Evolutionary conservation across 345 rosid species (phyloP).

Genomic region (Aethionema arabicum): DNA sequence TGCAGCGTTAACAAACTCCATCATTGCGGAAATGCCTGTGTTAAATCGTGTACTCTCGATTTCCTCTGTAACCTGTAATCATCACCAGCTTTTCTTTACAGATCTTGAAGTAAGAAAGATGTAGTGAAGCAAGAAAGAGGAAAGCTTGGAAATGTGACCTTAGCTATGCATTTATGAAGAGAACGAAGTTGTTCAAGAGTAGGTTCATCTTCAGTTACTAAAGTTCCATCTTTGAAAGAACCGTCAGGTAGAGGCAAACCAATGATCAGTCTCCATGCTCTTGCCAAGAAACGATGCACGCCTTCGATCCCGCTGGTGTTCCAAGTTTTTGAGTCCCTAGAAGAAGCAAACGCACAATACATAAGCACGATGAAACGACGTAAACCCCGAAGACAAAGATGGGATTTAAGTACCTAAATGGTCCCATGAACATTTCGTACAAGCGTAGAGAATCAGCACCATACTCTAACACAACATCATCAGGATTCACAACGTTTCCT

Average conservation of each 20-base stretch:
- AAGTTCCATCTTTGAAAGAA: conserved; percentile 57
- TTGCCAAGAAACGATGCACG: conserved; percentile 81
- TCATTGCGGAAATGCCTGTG: conserved; percentile 96
- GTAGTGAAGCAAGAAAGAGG: background rate
- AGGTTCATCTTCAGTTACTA: conserved; percentile 64
- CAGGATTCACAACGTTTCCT: conserved; percentile 96
- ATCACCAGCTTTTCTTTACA: background rate
- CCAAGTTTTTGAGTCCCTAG: conserved; percentile 95
- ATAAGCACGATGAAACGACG: background rate
- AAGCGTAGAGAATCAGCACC: conserved; percentile 97
- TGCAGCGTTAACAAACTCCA: conserved; percentile 91
- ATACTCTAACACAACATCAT: conserved; percentile 75
- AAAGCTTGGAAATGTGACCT: conserved; percentile 44
- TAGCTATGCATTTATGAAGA: conserved; percentile 84
- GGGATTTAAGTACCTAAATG: conserved; percentile 57
- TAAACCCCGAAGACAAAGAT: background rate
- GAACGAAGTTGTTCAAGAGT: conserved; percentile 64
- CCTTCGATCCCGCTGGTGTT: conserved; percentile 95
- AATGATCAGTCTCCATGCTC: conserved; percentile 84
- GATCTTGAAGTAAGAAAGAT: background rate
- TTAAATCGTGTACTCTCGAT: conserved; percentile 87
- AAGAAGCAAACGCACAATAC: conserved; percentile 20
- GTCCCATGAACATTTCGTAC: conserved; percentile 99
- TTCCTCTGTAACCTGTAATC: conserved; percentile 78
- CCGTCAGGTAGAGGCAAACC: conserved; percentile 65